Conservation (phyloP, 805 yeast species). For the Clavispora santaluciae region DNA sequence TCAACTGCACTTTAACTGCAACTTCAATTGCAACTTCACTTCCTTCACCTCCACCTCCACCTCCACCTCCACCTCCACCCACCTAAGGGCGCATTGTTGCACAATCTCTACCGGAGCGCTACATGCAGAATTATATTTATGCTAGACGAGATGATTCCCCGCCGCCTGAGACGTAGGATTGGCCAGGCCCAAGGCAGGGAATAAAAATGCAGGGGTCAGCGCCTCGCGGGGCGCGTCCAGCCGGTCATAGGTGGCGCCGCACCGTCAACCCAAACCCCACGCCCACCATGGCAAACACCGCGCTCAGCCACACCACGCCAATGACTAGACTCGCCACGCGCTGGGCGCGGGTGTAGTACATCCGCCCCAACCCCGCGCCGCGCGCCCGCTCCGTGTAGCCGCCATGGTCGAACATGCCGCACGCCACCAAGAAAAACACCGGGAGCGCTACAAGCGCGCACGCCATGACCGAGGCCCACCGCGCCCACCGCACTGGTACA, state of each 20-base stretch:
- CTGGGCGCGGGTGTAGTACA: slow-evolving; percentile 18
- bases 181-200: no score
- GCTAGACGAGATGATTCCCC: no score
- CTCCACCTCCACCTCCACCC: no score
- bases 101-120: no score
- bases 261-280: slow-evolving; percentile 27
- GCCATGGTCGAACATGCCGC: slow-evolving; percentile 32
- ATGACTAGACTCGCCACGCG: slow-evolving; percentile 25
- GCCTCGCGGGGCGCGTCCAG: no score
- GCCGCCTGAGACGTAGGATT: no score
- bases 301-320: slow-evolving; percentile 31
- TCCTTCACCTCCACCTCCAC: no score
- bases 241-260: neutral
- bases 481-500: slow-evolving; percentile 10
- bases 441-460: slow-evolving; percentile 35
- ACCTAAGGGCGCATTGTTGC: no score
- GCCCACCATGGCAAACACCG: slow-evolving; percentile 36
- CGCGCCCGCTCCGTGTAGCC: slow-evolving; percentile 8
- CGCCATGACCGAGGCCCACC: slow-evolving; percentile 24
- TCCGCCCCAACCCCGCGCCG: neutral
- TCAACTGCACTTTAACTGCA: no score
- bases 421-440: slow-evolving; percentile 29
- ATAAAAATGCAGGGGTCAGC: no score
- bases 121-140: no score
- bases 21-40: no score